phyloP scores from a whole-genome alignment of 495 filamentous ascomycete species.

The Penicillium odoratum region DNA sequence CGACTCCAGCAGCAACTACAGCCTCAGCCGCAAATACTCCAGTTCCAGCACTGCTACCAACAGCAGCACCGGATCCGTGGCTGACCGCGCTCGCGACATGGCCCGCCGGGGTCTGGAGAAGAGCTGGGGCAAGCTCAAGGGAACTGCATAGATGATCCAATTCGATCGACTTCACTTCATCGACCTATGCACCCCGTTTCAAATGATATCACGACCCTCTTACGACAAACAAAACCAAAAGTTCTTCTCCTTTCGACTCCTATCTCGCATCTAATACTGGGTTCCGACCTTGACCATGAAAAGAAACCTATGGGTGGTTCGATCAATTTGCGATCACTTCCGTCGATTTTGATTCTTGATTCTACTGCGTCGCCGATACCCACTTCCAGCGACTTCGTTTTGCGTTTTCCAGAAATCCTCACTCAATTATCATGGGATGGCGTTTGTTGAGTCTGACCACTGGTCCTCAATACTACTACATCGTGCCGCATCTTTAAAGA shows the following conservation, averaged over 20 bases:
- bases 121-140: slow-evolving; percentile 47
- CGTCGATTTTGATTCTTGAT: not conserved
- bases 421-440: slow-evolving; percentile 21
- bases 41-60: slow-evolving; percentile 35
- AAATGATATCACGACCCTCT: slow-evolving; percentile 32
- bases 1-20: slow-evolving; percentile 26
- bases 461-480: slow-evolving; percentile 12
- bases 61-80: slow-evolving; percentile 41
- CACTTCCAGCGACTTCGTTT: not conserved
- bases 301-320: not conserved
- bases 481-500: slow-evolving; percentile 19
- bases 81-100: slow-evolving; percentile 42
- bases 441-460: slow-evolving; percentile 12
- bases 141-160: slow-evolving; percentile 31
- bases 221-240: slow-evolving; percentile 32
- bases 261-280: slow-evolving; percentile 14
- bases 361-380: slow-evolving; percentile 17
- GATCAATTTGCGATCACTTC: not conserved
- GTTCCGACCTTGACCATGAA: slow-evolving; percentile 3
- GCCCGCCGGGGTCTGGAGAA: slow-evolving; percentile 44
- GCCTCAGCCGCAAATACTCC: slow-evolving; percentile 44
- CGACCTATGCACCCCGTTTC: slow-evolving; percentile 3
- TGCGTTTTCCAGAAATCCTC: slow-evolving; percentile 9
- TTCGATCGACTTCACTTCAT: too few species aligned
- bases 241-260: slow-evolving; percentile 15